Evolutionary conservation across 1,139 yeast genomes (phyloP).

Genomic region (Scheffersomyces parashehatae): DNA sequence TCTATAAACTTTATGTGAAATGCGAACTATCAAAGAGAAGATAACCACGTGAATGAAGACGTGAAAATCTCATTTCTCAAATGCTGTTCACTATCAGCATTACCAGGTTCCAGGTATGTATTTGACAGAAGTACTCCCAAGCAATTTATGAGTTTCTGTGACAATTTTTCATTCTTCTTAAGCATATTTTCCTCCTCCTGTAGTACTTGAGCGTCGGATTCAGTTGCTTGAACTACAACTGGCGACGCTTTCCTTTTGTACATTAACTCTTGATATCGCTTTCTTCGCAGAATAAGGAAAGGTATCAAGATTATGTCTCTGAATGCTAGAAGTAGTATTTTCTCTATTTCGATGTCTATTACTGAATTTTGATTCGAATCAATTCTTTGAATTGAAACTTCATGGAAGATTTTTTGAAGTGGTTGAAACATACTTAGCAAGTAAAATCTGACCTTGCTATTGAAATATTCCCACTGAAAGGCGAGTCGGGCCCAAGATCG

Average conservation of each 20-base stretch:
- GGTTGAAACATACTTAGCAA: conserved; percentile 33
- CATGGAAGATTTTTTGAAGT: conserved; percentile 24
- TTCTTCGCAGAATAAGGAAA: conserved; percentile 21
- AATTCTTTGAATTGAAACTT: conserved; percentile 14
- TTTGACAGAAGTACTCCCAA: conserved; percentile 18
- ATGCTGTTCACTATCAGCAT: conserved; percentile 16
- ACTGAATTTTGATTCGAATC: conserved; percentile 1
- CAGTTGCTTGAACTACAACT: neutral
- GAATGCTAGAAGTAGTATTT: conserved; percentile 29
- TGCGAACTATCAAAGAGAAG: neutral
- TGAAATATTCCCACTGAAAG: conserved; percentile 34
- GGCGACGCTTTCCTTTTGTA: neutral
- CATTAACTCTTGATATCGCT: neutral
- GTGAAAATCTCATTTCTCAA: conserved; percentile 12
- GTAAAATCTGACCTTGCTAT: conserved; percentile 29
- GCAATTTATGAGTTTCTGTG: conserved; percentile 12
- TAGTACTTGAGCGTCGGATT: neutral
- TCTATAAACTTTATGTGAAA: no score
- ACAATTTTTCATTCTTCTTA: conserved; percentile 1
- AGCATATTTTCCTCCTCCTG: neutral
- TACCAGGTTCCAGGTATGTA: conserved; percentile 11
- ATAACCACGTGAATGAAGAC: conserved; percentile 15
- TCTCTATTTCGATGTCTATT: conserved; percentile 30
- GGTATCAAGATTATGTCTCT: conserved; percentile 34
- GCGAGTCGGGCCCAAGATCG: conserved; percentile 10